A percentile compares a stretch with the other conserved stretches of the same genome.
These are phyloP conservation scores for Apiotrichum akiyoshidainum DNA, from an alignment of 1,284 basidiomycete species.

Conservation along the genomic window DNA sequence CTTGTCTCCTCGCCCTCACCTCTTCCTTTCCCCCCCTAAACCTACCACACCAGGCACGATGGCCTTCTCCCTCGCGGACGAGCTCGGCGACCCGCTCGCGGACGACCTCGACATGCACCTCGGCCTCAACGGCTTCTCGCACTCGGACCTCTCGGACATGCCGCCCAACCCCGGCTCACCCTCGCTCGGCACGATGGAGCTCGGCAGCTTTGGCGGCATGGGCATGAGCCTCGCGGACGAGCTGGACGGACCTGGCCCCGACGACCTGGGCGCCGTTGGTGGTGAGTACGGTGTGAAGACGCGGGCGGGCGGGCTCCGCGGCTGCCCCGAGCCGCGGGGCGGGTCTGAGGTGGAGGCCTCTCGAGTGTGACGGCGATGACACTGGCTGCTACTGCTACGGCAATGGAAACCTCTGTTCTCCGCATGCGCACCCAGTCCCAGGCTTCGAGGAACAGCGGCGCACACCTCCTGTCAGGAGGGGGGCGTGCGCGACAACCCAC, in stretches of 20 bases:
- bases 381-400: neutral
- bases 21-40: neutral
- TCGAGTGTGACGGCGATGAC: neutral
- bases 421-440: neutral
- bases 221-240: conserved; percentile 10
- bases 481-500: no score
- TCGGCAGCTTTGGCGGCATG: neutral
- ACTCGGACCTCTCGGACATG: neutral
- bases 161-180: no score
- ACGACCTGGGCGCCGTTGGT: conserved; percentile 1
- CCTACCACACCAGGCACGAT: conserved; percentile 1
- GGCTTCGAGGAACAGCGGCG: no score
- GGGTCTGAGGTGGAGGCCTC: no score
- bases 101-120: neutral
- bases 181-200: neutral
- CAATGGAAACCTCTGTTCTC: no score
- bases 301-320: no score
- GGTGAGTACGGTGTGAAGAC: neutral
- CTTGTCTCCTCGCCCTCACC: neutral
- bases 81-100: conserved; percentile 9
- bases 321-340: no score
- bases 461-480: no score
- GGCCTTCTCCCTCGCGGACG: conserved; percentile 20
- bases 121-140: neutral
- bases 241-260: conserved; percentile 2